Percentiles rank a stretch among this genome's conserved stretches.
Conservation (phyloP, 352 stramenopile genomes). For the Phytopythium helicoides region DNA sequence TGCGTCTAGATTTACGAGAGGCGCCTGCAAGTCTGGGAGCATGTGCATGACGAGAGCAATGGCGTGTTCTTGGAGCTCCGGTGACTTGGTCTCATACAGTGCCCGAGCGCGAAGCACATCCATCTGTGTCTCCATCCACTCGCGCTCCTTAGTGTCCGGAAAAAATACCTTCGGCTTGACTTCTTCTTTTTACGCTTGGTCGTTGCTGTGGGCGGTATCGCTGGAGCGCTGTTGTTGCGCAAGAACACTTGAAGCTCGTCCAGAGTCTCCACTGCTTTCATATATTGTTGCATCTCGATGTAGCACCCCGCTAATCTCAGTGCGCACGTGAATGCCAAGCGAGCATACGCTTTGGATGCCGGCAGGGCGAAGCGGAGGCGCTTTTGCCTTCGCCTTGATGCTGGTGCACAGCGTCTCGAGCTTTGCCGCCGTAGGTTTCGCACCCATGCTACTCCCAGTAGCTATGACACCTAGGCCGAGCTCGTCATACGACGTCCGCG, state of each 20-base stretch:
- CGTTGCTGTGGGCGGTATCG: not conserved
- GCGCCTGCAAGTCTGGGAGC: conserved; percentile 48
- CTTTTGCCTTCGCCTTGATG: conserved; percentile 5
- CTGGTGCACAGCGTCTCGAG: conserved; percentile 4
- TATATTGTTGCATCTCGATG: conserved; percentile 24
- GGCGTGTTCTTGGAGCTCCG: conserved; percentile 45
- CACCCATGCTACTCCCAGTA: not conserved
- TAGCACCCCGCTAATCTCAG: conserved; percentile 50
- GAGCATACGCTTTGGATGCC: conserved; percentile 21
- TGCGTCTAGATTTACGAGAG: conserved; percentile 59
- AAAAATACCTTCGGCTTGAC: conserved; percentile 20
- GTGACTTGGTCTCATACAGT: conserved; percentile 41
- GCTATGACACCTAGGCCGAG: not conserved
- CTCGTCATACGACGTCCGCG: not conserved
- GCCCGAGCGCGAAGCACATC: conserved; percentile 45
- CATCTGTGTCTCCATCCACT: conserved; percentile 41
- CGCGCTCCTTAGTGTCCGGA: conserved; percentile 23
- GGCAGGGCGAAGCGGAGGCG: not conserved
- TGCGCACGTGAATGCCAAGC: conserved; percentile 33
- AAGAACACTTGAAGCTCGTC: conserved; percentile 44
- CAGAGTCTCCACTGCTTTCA: conserved; percentile 28
- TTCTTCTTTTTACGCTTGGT: conserved; percentile 4
- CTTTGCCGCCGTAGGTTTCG: conserved; percentile 1
- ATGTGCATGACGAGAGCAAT: conserved; percentile 56
- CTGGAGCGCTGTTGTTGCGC: conserved; percentile 16